Evolutionary conservation across 202 grass and related monocot genomes (phyloP), one percentile per base, ranked within the genome.

Genomic region (Bolboschoenoplectus hybrid): DNA sequence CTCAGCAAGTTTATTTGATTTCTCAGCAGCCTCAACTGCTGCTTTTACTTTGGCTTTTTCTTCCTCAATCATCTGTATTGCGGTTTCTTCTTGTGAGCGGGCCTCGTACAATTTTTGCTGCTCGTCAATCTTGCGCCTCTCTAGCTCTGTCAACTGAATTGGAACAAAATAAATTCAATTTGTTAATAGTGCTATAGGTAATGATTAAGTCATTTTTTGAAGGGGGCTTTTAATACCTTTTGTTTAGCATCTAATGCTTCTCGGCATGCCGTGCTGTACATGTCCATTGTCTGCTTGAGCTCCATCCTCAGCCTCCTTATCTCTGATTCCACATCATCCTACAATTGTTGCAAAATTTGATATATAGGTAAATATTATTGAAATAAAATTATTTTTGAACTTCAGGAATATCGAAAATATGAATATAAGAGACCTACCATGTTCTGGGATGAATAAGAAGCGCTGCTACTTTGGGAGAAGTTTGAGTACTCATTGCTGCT

Each of bases 231-330:
- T 69, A 32, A 39, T 11, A 89, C 91, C 85, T 98, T 95, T 70
- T 98, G 91, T 68, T 95, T 95, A 1, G 93, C 88, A 7, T 51
- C 88, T 5, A 92, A 56, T 2, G 90, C 91, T 91, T 98, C 96
- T 84, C 90, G 92, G 90, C 93, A 98, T 45, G 96, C 93, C 4
- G 89, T 98, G 90, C 86, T 95, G 87, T 98, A 98, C 96, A 98
- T 98, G 67, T 98, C 93, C 96, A 95, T 95, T 16, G 96, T 98
- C 46, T 95, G 93, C 87, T 95, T 94, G 19, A 98, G 91, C 87
- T 98, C 96, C 73, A 94, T 85, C 58, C 86, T 84, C 2, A 98
- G 85, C 34, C 91, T 91, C 85, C 88, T 91, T 91, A 98, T 95
- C 91, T 98, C 96, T 14, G 93, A 84, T 87, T 98, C 96, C 81